These are phyloP conservation scores for Colletotrichum camelliae DNA, from an alignment of 2,329 filamentous ascomycete species.

Conservation along the genomic window DNA sequence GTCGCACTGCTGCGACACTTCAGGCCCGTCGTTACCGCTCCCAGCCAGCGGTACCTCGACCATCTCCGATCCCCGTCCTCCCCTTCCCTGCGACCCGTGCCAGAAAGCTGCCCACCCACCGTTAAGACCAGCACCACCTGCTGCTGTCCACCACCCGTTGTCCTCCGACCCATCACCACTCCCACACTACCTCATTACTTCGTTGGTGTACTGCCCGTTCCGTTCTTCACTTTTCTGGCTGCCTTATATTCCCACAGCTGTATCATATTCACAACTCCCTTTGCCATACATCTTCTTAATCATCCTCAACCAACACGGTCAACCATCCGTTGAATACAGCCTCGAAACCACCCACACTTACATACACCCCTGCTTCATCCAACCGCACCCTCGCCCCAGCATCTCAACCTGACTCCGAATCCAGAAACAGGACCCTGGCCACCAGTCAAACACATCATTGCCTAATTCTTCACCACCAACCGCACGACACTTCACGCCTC, in stretches of 20 bases:
- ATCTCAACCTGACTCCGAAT: neutral
- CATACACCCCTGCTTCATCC: slow-evolving; percentile 13
- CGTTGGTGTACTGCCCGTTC: neutral
- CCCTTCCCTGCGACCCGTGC: neutral
- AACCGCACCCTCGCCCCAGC: slow-evolving; percentile 11
- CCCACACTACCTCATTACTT: neutral
- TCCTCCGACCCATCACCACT: slow-evolving; percentile 2
- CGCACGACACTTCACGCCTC: slow-evolving; percentile 1
- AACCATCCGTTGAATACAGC: neutral
- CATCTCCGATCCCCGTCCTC: slow-evolving; percentile 16
- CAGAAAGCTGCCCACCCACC: slow-evolving; percentile 14
- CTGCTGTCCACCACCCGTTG: neutral
- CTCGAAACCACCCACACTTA: neutral
- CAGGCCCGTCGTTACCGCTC: neutral
- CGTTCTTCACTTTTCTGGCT: neutral
- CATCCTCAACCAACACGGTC: slow-evolving; percentile 1
- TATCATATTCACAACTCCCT: neutral
- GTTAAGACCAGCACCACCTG: slow-evolving; percentile 17
- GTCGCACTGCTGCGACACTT: neutral
- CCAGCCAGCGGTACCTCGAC: neutral
- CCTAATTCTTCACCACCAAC: slow-evolving; percentile 16
- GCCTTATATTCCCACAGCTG: neutral
- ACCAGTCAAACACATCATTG: slow-evolving; percentile 11
- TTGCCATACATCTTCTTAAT: neutral
- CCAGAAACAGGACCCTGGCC: slow-evolving; percentile 1